Conservation (phyloP, 2,329 filamentous ascomycete species). For the Aspergillus hiratsukae region DNA sequence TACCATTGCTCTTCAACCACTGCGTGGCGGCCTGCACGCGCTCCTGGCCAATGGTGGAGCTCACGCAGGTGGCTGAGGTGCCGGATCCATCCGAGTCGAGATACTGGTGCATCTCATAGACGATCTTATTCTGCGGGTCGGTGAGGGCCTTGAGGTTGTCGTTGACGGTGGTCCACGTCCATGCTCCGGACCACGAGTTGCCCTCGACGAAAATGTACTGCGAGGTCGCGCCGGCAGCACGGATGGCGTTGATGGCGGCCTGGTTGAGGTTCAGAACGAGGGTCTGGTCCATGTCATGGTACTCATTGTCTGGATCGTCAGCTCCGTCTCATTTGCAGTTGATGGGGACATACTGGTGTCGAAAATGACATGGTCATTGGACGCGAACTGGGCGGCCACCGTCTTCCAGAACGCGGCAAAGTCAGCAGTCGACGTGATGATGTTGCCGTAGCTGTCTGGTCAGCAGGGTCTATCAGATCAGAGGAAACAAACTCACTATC, state of each 20-base stretch:
- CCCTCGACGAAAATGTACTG: constrained; percentile 59
- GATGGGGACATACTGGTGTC: constrained; percentile 47
- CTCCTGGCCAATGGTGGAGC: constrained; percentile 50
- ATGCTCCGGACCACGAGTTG: constrained; percentile 46
- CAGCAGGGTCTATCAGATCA: background rate
- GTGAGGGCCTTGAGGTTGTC: constrained; percentile 45
- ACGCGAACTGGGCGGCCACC: constrained; percentile 50
- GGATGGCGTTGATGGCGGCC: constrained; percentile 59
- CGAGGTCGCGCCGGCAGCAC: constrained; percentile 51
- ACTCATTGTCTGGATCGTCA: constrained; percentile 53
- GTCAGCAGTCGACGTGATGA: constrained; percentile 41
- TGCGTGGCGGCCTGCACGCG: constrained; percentile 48
- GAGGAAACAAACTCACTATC: constrained; percentile 21
- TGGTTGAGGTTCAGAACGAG: constrained; percentile 60
- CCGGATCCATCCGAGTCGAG: constrained; percentile 55
- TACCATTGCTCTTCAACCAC: constrained; percentile 52
- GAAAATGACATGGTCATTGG: constrained; percentile 56
- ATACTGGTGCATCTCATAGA: constrained; percentile 62
- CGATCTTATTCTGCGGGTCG: constrained; percentile 50
- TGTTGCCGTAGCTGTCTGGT: constrained; percentile 13
- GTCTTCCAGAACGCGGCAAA: constrained; percentile 57
- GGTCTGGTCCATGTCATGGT: constrained; percentile 57
- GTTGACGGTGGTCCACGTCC: constrained; percentile 46
- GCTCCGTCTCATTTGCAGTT: background rate
- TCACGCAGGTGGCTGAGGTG: constrained; percentile 48